Percentiles rank a stretch among this genome's conserved stretches.
These are phyloP conservation scores for Jatropha multifida DNA, from an alignment of 441 rosid genomes.

Conservation along the genomic window DNA sequence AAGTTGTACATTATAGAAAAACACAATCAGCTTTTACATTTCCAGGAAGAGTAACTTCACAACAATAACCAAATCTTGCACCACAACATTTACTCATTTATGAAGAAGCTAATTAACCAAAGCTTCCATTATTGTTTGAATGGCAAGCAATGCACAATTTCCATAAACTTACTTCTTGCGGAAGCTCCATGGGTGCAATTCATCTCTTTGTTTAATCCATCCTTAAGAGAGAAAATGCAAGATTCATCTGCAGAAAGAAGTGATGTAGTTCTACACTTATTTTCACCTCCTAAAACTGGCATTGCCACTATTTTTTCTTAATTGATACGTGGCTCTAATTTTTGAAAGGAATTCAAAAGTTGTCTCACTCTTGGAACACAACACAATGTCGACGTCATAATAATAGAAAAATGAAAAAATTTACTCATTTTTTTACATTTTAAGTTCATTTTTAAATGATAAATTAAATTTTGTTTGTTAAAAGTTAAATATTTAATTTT, in stretches of 20 bases:
- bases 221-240: constrained; percentile 45
- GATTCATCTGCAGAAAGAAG: constrained; percentile 45
- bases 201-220: background rate
- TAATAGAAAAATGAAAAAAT: no score
- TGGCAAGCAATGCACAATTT: background rate
- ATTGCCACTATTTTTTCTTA: constrained; percentile 38
- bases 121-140: background rate
- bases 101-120: background rate
- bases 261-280: constrained; percentile 51
- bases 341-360: no score
- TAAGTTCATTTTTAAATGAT: no score
- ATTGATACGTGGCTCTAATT: no score
- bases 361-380: no score
- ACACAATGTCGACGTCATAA: no score
- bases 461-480: no score
- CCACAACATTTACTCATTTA: background rate
- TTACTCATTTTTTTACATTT: no score
- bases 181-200: constrained; percentile 20
- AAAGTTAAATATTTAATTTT: no score
- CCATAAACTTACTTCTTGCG: constrained; percentile 13
- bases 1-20: background rate
- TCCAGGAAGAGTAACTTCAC: background rate
- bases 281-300: constrained; percentile 73
- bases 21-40: background rate
- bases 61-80: background rate